Conservation (phyloP, 2,329 filamentous ascomycete genomes). For the Bipolaris victoriae region DNA sequence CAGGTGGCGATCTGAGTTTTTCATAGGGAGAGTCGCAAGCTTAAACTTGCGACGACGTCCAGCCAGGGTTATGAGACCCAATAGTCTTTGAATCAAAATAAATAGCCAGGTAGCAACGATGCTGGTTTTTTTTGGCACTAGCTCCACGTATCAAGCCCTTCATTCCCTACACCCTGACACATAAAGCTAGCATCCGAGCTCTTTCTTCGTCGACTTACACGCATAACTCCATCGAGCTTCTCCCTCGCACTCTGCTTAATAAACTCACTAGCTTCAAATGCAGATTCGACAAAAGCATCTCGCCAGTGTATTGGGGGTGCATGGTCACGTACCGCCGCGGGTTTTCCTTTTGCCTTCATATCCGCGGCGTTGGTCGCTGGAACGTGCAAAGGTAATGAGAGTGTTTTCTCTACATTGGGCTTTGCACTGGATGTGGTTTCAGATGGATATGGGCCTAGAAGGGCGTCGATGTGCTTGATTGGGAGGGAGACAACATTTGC, state of each 20-base stretch:
- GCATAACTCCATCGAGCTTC: slow-evolving; percentile 1
- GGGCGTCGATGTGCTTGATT: slow-evolving; percentile 3
- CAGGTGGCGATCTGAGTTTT: too few species aligned
- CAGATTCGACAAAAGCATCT: slow-evolving; percentile 11
- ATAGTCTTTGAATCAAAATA: too few species aligned
- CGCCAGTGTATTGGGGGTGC: slow-evolving; percentile 18
- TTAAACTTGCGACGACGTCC: too few species aligned
- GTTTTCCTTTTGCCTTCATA: not conserved
- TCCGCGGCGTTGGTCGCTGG: not conserved
- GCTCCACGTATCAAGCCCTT: not conserved
- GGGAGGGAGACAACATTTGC: slow-evolving; percentile 16
- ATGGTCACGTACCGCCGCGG: not conserved
- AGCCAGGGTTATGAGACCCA: too few species aligned
- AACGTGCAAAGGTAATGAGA: not conserved
- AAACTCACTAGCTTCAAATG: slow-evolving; percentile 2
- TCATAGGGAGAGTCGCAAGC: too few species aligned
- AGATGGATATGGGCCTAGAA: not conserved
- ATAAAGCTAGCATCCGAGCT: slow-evolving; percentile 29
- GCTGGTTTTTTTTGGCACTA: too few species aligned
- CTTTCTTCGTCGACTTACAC: slow-evolving; percentile 15
- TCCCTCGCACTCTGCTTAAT: slow-evolving; percentile 6
- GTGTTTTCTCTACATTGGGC: not conserved
- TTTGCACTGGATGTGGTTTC: not conserved
- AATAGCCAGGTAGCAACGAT: too few species aligned
- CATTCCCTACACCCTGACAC: slow-evolving; percentile 26